Percentiles rank a stretch among this genome's conserved stretches.
These are phyloP conservation scores for Aquilaria yunnanensis DNA, from an alignment of 345 rosid species.

Conservation along the genomic window DNA sequence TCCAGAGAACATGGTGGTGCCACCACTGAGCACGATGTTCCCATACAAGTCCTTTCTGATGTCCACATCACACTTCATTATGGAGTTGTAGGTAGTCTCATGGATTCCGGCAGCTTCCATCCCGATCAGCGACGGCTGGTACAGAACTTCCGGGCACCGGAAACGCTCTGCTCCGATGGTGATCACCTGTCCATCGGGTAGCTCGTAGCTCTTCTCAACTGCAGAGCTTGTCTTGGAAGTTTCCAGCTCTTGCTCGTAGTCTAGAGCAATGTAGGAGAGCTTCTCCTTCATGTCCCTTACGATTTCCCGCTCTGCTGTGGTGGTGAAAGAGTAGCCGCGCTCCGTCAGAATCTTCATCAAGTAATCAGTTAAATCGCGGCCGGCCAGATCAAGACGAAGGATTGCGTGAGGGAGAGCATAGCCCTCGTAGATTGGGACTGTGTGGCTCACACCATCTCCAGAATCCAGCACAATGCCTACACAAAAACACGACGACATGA, in stretches of 20 bases:
- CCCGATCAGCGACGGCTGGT: slow-evolving; percentile 65
- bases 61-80: slow-evolving; percentile 58
- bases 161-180: slow-evolving; percentile 65
- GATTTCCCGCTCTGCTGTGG: slow-evolving; percentile 83
- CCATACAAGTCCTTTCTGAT: slow-evolving; percentile 30
- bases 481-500: not conserved
- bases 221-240: slow-evolving; percentile 61
- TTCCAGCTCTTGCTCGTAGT: slow-evolving; percentile 62
- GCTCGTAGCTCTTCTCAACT: slow-evolving; percentile 61
- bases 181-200: slow-evolving; percentile 62
- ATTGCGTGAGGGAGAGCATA: too few species aligned
- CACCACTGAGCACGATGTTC: slow-evolving; percentile 34
- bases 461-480: slow-evolving; percentile 16
- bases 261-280: slow-evolving; percentile 54
- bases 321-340: slow-evolving; percentile 56
- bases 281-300: slow-evolving; percentile 89
- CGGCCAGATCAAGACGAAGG: slow-evolving; percentile 21
- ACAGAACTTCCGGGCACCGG: slow-evolving; percentile 60
- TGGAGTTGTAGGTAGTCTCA: slow-evolving; percentile 63
- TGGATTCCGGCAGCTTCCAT: slow-evolving; percentile 75
- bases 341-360: slow-evolving; percentile 36
- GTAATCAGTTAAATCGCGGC: slow-evolving; percentile 36
- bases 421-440: too few species aligned
- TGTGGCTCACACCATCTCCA: too few species aligned
- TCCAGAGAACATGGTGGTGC: slow-evolving; percentile 70